Conservation (phyloP, 1,284 basidiomycete species). For the Moesziomyces globuligerus region DNA sequence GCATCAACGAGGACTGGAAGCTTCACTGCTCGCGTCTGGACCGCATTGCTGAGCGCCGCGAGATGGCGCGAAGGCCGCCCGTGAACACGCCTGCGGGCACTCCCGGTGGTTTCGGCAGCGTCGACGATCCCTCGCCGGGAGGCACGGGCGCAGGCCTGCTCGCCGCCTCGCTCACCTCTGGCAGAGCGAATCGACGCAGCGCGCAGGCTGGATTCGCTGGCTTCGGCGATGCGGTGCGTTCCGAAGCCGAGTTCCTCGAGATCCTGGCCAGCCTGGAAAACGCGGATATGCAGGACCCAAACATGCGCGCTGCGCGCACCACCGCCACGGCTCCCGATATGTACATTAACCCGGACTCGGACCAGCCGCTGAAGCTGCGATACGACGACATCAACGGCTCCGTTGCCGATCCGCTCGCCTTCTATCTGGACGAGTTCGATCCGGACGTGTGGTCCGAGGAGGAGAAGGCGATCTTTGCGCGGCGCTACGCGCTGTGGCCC, state of each 20-base stretch:
- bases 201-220: constrained; percentile 51
- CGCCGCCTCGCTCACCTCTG: constrained; percentile 22
- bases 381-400: constrained; percentile 87
- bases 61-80: constrained; percentile 37
- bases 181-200: constrained; percentile 51
- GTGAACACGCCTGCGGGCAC: constrained; percentile 40
- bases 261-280: constrained; percentile 91
- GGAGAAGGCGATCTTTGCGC: constrained; percentile 82
- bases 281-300: constrained; percentile 90
- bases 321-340: constrained; percentile 93
- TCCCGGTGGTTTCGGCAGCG: constrained; percentile 26
- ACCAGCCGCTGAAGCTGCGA: constrained; percentile 71
- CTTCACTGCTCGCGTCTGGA: constrained; percentile 59
- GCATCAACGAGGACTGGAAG: constrained; percentile 59
- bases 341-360: constrained; percentile 75
- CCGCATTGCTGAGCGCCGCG: constrained; percentile 51
- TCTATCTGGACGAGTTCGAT: constrained; percentile 68
- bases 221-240: constrained; percentile 88
- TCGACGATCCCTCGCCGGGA: constrained; percentile 24
- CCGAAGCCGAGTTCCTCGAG: constrained; percentile 96
- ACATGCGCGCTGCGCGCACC: constrained; percentile 83
- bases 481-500: constrained; percentile 83
- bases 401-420: constrained; percentile 80
- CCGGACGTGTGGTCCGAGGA: constrained; percentile 79
- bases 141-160: constrained; percentile 24